Evolutionary conservation across 1,139 yeast genomes (phyloP), one percentile per base, ranked within the genome.

Genomic region (Pichia terricola): DNA sequence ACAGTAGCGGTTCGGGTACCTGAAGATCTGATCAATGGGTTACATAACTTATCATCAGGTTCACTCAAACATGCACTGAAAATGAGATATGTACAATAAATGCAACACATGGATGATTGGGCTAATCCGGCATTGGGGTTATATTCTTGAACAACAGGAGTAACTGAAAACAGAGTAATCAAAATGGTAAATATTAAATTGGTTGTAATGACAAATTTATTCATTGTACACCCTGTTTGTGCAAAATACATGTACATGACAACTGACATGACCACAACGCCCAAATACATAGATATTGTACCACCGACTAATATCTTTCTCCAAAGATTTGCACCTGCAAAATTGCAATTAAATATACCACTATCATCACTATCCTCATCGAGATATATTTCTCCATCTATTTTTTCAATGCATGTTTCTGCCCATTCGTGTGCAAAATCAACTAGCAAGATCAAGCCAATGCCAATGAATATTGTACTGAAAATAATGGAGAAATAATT

Each of bases 361-460:
- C 54, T 58, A 32, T 52, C 59, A 38, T 46, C 57, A 30, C 53
- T 57, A 30, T 51, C 59, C 38, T 47, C 57, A 30, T 53, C 63
- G 5, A 64, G 46, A 41, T 60, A 61, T 22, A 63, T 75, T 41
- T 89, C 82, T 50, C 89, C 95, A 61, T 91, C 97, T 40, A 91
- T 87, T 57, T 87, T 86, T 53, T 83, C 91, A 45, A 91, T 73
- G 61, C 98, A 94, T 9, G 84, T 86, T 58, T 94, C 99, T 0
- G 98, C 97, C 96, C 97, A 94, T 48, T 94, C 94, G 64, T 94
- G 98, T 10, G 98, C 97, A 70, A 88, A 91, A 63, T 94, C 98
- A 31, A 94, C 97, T 44, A 94, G 67, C 42, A 94, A 70, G 9
- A 94, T 85, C 47, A 94, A 71, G 0, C 98, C 98, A 50, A 91